Conservation (phyloP, 176 grass and related monocot genomes). For the Triticum monococcum region DNA sequence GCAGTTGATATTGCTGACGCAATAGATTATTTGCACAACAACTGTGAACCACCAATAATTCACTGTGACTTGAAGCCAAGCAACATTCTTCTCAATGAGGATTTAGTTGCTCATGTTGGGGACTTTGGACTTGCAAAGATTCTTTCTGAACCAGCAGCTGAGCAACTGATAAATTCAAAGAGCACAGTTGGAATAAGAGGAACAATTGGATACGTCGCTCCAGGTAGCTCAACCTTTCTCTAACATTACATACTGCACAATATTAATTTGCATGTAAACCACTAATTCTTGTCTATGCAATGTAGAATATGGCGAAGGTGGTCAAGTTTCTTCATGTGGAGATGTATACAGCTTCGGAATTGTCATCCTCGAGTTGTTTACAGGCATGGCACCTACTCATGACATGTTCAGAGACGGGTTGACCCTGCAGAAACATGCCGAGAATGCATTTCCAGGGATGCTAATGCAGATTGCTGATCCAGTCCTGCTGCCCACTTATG, state of each 20-base stretch:
- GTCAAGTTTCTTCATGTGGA: constrained; percentile 11
- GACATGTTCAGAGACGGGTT: constrained; percentile 32
- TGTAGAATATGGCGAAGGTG: constrained; percentile 36
- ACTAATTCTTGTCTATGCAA: not conserved
- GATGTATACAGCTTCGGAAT: constrained; percentile 59
- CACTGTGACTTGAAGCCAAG: constrained; percentile 52
- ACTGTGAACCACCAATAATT: constrained; percentile 23
- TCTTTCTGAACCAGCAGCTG: not conserved
- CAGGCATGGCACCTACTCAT: constrained; percentile 39
- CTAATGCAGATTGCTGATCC: constrained; percentile 26
- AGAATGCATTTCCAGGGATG: constrained; percentile 7
- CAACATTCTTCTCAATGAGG: constrained; percentile 49
- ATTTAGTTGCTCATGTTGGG: constrained; percentile 36
- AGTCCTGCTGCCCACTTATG: not conserved
- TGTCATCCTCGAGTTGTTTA: constrained; percentile 52
- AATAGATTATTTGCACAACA: constrained; percentile 47
- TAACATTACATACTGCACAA: not conserved
- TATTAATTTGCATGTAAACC: not conserved
- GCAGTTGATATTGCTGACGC: constrained; percentile 41
- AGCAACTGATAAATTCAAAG: constrained; percentile 3
- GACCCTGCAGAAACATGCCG: constrained; percentile 17
- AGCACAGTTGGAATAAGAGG: constrained; percentile 34
- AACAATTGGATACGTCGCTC: constrained; percentile 55
- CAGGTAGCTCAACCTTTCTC: constrained; percentile 31
- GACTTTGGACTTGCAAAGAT: constrained; percentile 53